Evolutionary conservation across 2,329 filamentous ascomycete species (phyloP), one percentile per base, ranked within the genome.

Genomic region (Pyrenophora teres): DNA sequence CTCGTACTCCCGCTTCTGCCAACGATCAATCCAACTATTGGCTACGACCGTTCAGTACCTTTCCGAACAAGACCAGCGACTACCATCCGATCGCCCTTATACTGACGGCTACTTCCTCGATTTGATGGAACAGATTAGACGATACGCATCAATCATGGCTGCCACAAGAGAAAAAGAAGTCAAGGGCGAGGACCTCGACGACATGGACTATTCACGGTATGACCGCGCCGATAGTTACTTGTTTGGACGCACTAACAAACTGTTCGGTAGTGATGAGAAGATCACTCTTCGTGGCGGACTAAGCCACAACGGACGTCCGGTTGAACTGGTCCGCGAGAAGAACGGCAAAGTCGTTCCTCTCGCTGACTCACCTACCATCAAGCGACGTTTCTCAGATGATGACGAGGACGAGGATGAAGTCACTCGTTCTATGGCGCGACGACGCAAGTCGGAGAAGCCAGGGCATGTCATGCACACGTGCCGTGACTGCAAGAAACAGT

Each of bases 91-190:
- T 76, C 87, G 89, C 67, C 91, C 92, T 62, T 97, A 97, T 81
- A 94, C 88, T 82, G 91, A 89, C 83, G 90, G 90, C 72, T 97
- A 97, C 78, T 97, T 97, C 74, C 88, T 97, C 78, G 93, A 97
- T 79, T 86, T 97, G 56, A 87, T 95, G 74, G 90, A 95, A 74
- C 92, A 97, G 83, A 92, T 97, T 66, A 85, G 87, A 72, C 85
- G 90, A 72, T 96, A 96, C 84, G 92, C 91, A 55, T 84, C 87
- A 67, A 89, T 94, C 73, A 86, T 97, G 67, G 87, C 87, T 59
- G 86, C 87, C 62, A 84, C 87, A 60, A 87, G 90, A 69, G 83
- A 88, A 67, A 86, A 85, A 67, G 80, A 83, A 68, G 80, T 80
- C 56, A 80, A 83, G 57, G 80, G 81, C 54, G 78, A 83, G 65